Evolutionary conservation across 1,139 yeast species (phyloP), one percentile per base, ranked within the genome.

Genomic region (Geotrichum restrictum): DNA sequence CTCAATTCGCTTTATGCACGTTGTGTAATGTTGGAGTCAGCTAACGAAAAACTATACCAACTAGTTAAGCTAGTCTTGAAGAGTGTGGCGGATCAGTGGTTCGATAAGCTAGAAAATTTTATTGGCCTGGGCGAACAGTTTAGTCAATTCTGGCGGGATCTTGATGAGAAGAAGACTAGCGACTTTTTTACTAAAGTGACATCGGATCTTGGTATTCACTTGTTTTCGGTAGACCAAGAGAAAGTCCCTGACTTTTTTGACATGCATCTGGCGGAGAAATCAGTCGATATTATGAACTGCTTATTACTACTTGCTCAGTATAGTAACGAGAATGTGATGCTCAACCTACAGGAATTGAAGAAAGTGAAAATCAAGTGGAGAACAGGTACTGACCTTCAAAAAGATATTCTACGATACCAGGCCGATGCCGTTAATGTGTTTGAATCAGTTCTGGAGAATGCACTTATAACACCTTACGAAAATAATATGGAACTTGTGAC

Each of bases 1-100:
- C 59, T 68, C 27, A 58, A 67, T 45, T 59, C 64, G 6, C 56
- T 63, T 4, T 68, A 59, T 47, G 41, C 39, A 4, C 55, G 64
- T 31, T 59, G 64, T 3, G 46, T 51, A 22, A 38, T 50, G n/a
- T 57, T 59, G 43, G 62, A 62, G 36, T 45, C 54, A 18, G 60
- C 62, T 7, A 61, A 58, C 22, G 38, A 52, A 3, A 51, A 47
- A 6, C 51, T 60, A 13, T 62, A 55, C 36, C 52, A 48, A 11
- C 57, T 64, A 10, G 56, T 58, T 3, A 52, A 54, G 19, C 43
- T 60, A 34, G 55, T 64, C n/a, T 55, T 64, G 7, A 44, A 50
- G 29, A 51, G 61, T 22, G 56, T 60, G 10, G 56, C 60, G 4
- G 56, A 51, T 6, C 66, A 66, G 13, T 64, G 63, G 64, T 55